Base-by-base conservation (phyloP, 257 asterid genomes). In the Eustoma russellianum region DNA sequence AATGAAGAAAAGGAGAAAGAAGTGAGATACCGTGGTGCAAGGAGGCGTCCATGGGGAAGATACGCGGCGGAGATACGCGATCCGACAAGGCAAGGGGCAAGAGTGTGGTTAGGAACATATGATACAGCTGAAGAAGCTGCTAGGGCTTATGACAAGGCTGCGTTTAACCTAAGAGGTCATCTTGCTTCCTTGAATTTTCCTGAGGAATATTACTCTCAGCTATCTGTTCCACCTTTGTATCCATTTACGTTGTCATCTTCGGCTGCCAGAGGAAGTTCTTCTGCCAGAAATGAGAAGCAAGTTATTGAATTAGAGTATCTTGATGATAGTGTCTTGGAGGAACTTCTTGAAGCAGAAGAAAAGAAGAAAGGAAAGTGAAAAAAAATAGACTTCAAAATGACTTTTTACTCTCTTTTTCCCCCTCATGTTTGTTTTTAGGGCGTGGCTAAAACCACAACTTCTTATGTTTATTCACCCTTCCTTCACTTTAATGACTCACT, bases 61-160 rank as follows among this genome's bases (percentile, higher is more conserved):
- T 87, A 73, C 45, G 94, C 93, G n/a, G 96, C 94, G 9, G 96
- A 87, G 77, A 83, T 87, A 56, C 92, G 96, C 0, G 94, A 87
- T 68, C 64, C 83, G 0, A 59, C 73, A 0, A 54, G 69, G 9
- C 83, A 76, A 2, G 94, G 94, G 3, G 85, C 88, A 2, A 70
- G 96, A 0, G 76, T 79, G 1, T 87, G 96, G 96, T 77, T 87
- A 0, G 96, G 96, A 13, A 87, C 94, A 13, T 87, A 69, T 51
- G 63, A 66, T 66, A 70, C 85, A 0, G 93, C 86, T 0, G 81
- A 75, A 70, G 93, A 79, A 33, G 96, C 96, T 0, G 96, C 96
- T 0, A 60, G 83, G 48, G 96, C 94, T 5, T 83, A 83, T 56
- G 96, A 87, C 45, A 52, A 41, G 50, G 85, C 94, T 0, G 94